Evolutionary conservation across 495 filamentous ascomycete genomes (phyloP), one percentile per base, ranked within the genome.

Genomic region (Staphylotrichum tortipilum): DNA sequence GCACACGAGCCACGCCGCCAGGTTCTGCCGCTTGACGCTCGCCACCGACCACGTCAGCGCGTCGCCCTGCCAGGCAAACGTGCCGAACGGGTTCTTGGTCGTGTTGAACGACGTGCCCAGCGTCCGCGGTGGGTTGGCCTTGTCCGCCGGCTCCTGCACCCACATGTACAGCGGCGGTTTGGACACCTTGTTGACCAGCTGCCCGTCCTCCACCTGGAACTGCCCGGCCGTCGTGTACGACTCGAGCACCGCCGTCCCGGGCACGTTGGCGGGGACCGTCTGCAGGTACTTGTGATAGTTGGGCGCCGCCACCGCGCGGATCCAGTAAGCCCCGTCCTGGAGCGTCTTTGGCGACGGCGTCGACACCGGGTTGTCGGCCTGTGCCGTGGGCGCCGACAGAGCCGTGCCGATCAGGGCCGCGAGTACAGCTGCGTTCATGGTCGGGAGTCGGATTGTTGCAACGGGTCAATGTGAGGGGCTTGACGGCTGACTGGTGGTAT

Each of bases 221-320:
- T 83, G 79, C 1, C 80, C 80, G 0, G 80, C 80, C 3, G 76
- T 79, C 14, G 66, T 71, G 63, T 75, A 64, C 36, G 62, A 71
- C 14, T 74, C 70, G 31, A 82, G 65, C 17, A 82, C 52, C 0
- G 80, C 79, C 21, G 63, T 61, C 6, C 76, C 72, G 3, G 71
- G 55, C 0, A 65, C 52, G 59, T 76, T 73, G 51, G 67, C 57
- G 3, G 74, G 76, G 17, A 66, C 67, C 8, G 77, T 75, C 66
- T 83, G 78, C 19, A 82, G 67, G 62, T 83, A 83, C 53, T 79
- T 75, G 68, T 81, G 80, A 67, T 72, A 82, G 61, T 82, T 80
- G 19, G 80, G 80, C 2, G 70, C 47, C 28, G 65, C 73, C 1
- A 82, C 80, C 0, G 76, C 79, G 8, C 79, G 78, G 57, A 83